phyloP scores from a whole-genome alignment of 2,329 filamentous ascomycete genomes.

The Myriosclerotinia duriaeana region DNA sequence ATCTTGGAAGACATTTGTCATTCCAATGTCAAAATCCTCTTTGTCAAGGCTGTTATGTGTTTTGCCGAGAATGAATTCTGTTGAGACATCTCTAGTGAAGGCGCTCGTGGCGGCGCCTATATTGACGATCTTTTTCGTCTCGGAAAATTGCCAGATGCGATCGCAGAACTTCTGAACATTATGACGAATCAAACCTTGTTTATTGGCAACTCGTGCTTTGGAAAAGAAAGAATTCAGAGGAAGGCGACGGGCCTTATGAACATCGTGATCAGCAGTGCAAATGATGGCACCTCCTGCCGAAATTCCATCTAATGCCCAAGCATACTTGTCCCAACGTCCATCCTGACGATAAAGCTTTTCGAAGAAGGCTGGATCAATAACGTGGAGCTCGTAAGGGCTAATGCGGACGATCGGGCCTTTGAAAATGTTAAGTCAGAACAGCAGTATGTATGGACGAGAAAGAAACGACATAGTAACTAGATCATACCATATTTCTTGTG shows the following conservation, averaged over 20 bases:
- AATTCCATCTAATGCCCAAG: constrained; percentile 25
- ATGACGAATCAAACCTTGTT: not conserved
- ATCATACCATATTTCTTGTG: constrained; percentile 29
- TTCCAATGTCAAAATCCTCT: constrained; percentile 26
- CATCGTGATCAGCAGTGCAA: constrained; percentile 21
- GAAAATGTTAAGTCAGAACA: not conserved
- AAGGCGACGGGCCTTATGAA: constrained; percentile 25
- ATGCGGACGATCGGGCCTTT: constrained; percentile 38
- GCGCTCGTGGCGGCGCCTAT: constrained; percentile 22
- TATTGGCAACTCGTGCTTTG: constrained; percentile 29
- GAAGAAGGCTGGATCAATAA: constrained; percentile 35
- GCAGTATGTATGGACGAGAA: not conserved
- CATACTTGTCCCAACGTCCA: constrained; percentile 31
- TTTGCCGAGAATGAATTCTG: constrained; percentile 23
- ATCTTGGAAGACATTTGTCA: constrained; percentile 22
- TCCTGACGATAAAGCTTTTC: constrained; percentile 29
- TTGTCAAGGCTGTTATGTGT: constrained; percentile 21
- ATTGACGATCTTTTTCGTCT: constrained; percentile 1
- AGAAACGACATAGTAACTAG: not conserved
- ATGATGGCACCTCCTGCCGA: constrained; percentile 20
- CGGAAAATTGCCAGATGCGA: not conserved
- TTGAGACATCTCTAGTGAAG: constrained; percentile 21
- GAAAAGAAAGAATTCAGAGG: constrained; percentile 38
- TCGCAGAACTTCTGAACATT: constrained; percentile 21
- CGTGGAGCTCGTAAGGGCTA: constrained; percentile 38